Evolutionary conservation across 202 grass and related monocot genomes (phyloP).

Genomic region (Hordeum pubiflorum): DNA sequence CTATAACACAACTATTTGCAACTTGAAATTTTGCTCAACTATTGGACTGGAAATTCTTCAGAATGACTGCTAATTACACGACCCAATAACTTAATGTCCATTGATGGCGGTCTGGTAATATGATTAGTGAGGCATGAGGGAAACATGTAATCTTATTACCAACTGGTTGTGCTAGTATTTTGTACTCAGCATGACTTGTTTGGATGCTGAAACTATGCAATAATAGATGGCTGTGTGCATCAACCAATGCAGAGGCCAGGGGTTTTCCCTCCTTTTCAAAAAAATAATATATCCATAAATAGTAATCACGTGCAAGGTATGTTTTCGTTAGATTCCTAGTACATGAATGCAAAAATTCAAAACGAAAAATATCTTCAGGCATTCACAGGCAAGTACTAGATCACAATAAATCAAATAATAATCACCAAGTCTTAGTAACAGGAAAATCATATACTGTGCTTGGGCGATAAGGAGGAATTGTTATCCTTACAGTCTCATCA

Average conservation of each 20-base stretch:
- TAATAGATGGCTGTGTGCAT: background rate
- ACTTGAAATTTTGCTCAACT: slow-evolving; percentile 4
- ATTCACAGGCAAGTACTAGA: slow-evolving; percentile 1
- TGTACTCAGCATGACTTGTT: background rate
- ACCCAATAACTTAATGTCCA: background rate
- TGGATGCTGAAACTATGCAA: background rate
- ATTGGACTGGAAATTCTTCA: background rate
- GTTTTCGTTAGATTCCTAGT: background rate
- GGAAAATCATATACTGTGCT: slow-evolving; percentile 11
- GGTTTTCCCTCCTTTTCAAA: background rate
- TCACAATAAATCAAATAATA: background rate
- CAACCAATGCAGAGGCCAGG: background rate
- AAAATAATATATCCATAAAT: background rate
- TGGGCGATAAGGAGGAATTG: background rate
- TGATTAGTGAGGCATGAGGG: background rate
- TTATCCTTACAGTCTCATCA: slow-evolving; percentile 60
- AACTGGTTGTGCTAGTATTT: background rate
- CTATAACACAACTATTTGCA: background rate
- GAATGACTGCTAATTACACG: background rate
- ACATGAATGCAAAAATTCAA: slow-evolving; percentile 1
- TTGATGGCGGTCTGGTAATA: background rate
- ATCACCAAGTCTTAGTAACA: slow-evolving; percentile 7
- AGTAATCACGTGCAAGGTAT: background rate
- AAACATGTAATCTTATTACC: background rate
- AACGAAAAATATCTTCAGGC: background rate